Evolutionary conservation across 352 stramenopile species (phyloP), one percentile per base, ranked within the genome.

Genomic region (Globisporangium heterothallicum): DNA sequence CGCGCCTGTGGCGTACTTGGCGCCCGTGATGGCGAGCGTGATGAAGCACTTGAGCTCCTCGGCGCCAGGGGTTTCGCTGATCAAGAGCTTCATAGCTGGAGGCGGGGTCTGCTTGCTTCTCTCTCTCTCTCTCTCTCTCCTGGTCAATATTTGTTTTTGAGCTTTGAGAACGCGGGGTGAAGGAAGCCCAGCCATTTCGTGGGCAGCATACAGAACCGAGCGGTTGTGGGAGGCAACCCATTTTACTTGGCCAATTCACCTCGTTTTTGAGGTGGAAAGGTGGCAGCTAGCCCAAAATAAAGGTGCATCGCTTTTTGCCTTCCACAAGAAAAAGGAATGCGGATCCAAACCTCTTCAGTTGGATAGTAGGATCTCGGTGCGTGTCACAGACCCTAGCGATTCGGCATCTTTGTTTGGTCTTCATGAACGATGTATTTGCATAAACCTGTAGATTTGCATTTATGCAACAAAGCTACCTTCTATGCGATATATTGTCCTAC

Each of bases 21-120:
- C 63, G 45, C 56, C 56, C 3, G 75, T 85, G 42, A 71, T 48
- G 6, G 74, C 72, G 42, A 91, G 55, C 36, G 74, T 63, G 50
- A 88, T 56, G 62, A 91, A 86, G 61, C 83, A 93, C 65, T 93
- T 93, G 69, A 89, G 76, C 67, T 89, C 83, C 56, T 88, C 79
- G 53, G 71, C 53, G 58, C 75, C 67, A 12, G 69, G 70, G 53
- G 68, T 66, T 48, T 81, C 71, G 64, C 67, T 72, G 59, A 87
- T 76, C 58, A 84, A 59, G 46, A 90, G 77, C 77, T 86, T 70
- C 72, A 83, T 88, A 21, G 12, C 25, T 12, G 34, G n/a, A n/a
- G n/a, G n/a, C n/a, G n/a, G n/a, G n/a, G n/a, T n/a, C 21, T 7
- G 49, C 16, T n/a, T 14, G 24, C 14, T 27, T 52, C 22, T 43